Conservation (phyloP, 345 rosid genomes). For the Firmiana major region DNA sequence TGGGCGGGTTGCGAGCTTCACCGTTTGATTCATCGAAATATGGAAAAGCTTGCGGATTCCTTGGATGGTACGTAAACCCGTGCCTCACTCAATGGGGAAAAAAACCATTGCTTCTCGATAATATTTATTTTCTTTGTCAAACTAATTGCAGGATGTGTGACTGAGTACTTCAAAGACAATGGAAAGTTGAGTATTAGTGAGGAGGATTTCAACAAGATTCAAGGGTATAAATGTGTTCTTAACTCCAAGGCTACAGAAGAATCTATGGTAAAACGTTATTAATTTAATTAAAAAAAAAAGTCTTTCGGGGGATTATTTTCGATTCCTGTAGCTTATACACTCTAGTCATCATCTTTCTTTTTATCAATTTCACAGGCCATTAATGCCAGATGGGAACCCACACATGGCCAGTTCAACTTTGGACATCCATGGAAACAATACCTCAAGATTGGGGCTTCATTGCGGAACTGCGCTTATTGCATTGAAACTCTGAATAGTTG, state of each 20-base stretch:
- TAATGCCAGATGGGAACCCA: constrained; percentile 79
- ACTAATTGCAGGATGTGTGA: constrained; percentile 41
- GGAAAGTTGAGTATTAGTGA: constrained; percentile 11
- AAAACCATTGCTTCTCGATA: background rate
- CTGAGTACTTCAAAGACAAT: constrained; percentile 43
- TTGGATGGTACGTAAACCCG: constrained; percentile 44
- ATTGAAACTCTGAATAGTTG: constrained; percentile 52
- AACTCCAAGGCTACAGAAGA: constrained; percentile 76
- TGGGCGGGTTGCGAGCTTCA: constrained; percentile 87
- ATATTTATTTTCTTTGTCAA: background rate
- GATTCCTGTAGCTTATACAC: background rate
- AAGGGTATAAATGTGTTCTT: constrained; percentile 57
- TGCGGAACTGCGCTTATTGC: constrained; percentile 64
- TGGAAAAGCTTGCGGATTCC: constrained; percentile 59
- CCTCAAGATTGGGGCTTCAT: constrained; percentile 55
- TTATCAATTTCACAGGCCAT: constrained; percentile 36
- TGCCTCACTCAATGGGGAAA: background rate
- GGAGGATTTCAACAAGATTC: constrained; percentile 29
- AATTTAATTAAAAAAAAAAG: background rate
- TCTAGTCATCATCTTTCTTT: background rate
- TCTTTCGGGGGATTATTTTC: background rate
- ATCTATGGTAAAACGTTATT: constrained; percentile 40
- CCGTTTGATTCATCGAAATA: constrained; percentile 42
- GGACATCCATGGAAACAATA: constrained; percentile 81
- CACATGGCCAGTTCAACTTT: constrained; percentile 64